These are phyloP conservation scores for Insectozyma bohioensis DNA, from an alignment of 1,139 yeast species.

Conservation along the genomic window DNA sequence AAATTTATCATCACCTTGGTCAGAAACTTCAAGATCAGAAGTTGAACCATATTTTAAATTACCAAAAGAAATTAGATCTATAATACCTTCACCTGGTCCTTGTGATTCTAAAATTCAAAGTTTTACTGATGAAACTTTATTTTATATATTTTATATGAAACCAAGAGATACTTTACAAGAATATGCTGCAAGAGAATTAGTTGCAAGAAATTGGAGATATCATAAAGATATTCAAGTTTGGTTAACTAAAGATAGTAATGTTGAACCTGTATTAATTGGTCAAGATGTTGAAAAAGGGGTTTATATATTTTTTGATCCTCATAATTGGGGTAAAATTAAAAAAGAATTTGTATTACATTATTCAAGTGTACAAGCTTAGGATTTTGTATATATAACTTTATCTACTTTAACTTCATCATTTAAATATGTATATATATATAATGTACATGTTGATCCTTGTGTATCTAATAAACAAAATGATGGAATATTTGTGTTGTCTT, in stretches of 20 bases:
- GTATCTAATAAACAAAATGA: conserved; percentile 87
- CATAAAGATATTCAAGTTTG: conserved; percentile 95
- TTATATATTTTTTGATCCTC: conserved; percentile 96
- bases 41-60: conserved; percentile 80
- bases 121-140: conserved; percentile 89
- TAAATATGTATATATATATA: conserved; percentile 80
- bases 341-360: conserved; percentile 76
- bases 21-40: conserved; percentile 83
- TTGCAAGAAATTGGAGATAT: conserved; percentile 92
- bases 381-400: conserved; percentile 75
- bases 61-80: conserved; percentile 57
- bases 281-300: conserved; percentile 91
- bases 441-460: conserved; percentile 71
- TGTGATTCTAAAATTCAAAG: conserved; percentile 70
- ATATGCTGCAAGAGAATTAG: conserved; percentile 86
- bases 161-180: conserved; percentile 94
- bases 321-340: conserved; percentile 92
- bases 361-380: conserved; percentile 47
- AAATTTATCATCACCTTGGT: conserved; percentile 91
- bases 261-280: conserved; percentile 84
- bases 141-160: conserved; percentile 90
- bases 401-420: conserved; percentile 90
- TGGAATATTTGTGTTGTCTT: conserved; percentile 49
- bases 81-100: conserved; percentile 43
- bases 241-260: conserved; percentile 91